Evolutionary conservation across 2,329 filamentous ascomycete genomes (phyloP).

Genomic region (Drechmeria coniospora): DNA sequence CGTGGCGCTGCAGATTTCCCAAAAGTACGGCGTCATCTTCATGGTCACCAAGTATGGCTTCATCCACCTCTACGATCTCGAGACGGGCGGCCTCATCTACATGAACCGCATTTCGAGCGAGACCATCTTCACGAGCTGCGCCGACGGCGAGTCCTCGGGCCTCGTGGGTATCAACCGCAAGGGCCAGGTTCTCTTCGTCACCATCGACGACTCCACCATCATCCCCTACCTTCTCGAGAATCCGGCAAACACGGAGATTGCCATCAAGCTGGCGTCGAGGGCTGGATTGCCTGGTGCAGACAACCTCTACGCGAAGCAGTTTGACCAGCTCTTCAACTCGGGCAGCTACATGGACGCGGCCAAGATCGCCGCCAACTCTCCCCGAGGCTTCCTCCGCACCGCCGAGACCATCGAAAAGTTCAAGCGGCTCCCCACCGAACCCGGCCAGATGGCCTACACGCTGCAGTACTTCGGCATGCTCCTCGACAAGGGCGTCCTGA

Average conservation of each 20-base stretch:
- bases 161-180: conserved; percentile 94
- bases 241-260: conserved; percentile 82
- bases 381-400: conserved; percentile 86
- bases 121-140: conserved; percentile 89
- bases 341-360: conserved; percentile 80
- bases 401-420: conserved; percentile 92
- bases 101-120: conserved; percentile 99
- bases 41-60: conserved; percentile 98
- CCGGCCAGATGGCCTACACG: conserved; percentile 81
- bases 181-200: conserved; percentile 89
- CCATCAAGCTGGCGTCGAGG: conserved; percentile 89
- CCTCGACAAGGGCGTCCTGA: conserved; percentile 84
- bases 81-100: conserved; percentile 91
- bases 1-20: conserved; percentile 91
- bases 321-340: conserved; percentile 68
- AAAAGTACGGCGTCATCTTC: conserved; percentile 93
- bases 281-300: conserved; percentile 90
- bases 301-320: conserved; percentile 81
- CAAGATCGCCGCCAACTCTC: conserved; percentile 92
- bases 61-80: conserved; percentile 95
- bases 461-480: conserved; percentile 97
- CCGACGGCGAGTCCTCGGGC: conserved; percentile 70
- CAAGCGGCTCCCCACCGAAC: conserved; percentile 68
- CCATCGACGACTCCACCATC: conserved; percentile 78
- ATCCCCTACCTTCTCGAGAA: conserved; percentile 94